Evolutionary conservation across 768 basidiomycete genomes (phyloP).

Genomic region (Amyloporia xantha): DNA sequence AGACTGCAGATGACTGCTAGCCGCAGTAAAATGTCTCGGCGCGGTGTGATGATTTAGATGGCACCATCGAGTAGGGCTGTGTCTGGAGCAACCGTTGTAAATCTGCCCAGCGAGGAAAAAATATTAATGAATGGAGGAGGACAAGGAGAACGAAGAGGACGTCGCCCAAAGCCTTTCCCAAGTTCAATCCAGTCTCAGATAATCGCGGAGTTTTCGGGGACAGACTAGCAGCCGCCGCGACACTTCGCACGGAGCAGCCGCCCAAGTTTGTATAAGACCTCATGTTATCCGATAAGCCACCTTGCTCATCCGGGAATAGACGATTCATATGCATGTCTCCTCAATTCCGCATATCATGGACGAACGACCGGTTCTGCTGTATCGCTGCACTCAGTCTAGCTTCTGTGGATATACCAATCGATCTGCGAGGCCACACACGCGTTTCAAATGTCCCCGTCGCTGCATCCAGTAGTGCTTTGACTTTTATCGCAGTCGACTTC

Average conservation of each 20-base stretch:
- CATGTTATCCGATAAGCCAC: conserved; percentile 2
- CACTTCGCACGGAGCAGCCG: not conserved
- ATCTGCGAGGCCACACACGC: not conserved
- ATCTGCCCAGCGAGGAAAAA: no score
- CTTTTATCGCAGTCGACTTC: not conserved
- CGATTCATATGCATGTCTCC: not conserved
- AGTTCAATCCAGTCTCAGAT: not conserved
- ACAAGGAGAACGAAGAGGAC: no score
- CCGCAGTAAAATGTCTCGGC: no score
- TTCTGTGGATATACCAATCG: not conserved
- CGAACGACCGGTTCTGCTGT: not conserved
- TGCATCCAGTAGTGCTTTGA: not conserved
- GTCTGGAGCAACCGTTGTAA: no score
- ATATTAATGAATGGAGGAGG: no score
- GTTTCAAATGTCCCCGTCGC: not conserved
- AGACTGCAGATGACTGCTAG: no score
- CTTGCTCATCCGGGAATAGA: not conserved
- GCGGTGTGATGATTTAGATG: no score
- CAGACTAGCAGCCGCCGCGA: not conserved
- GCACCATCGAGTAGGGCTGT: no score
- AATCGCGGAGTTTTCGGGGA: not conserved
- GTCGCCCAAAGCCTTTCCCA: no score
- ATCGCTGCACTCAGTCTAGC: not conserved
- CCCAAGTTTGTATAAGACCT: no score
- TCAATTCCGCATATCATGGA: not conserved